Evolutionary conservation across 306 rosid genomes (phyloP), one percentile per base, ranked within the genome.

Genomic region (Spatholobus suberectus): DNA sequence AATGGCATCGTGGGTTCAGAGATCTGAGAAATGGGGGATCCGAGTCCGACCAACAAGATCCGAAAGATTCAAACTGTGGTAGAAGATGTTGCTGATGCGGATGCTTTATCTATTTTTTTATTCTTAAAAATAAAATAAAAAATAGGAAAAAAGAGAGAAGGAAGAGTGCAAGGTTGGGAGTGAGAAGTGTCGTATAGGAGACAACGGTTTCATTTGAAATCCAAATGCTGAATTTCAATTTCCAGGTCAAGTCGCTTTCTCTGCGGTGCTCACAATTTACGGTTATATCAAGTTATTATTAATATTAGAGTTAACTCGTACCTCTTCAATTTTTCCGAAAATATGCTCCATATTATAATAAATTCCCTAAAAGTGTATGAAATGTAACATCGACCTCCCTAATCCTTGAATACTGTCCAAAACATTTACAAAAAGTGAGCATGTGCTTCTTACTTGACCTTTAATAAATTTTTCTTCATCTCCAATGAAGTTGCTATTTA

Each of bases 21-120:
- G 93, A 90, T 93, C 93, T 89, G 92, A 15, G 79, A 68, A 89
- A 91, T 82, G 87, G 85, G 79, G 90, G 89, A 88, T 85, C 93
- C 89, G 85, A 82, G 77, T 75, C 90, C 87, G 74, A 81, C 81
- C 75, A 79, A 85, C 81, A 78, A 85, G 90, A 91, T 90, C 92
- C 88, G 84, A 67, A 76, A 84, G 89, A 87, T 85, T 85, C 89
- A 78, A 82, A 84, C 41, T 44, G 76, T 63, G 26, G 75, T 3
- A 49, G 80, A 34, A 65, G 67, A 10, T 52, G 44, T 43, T 29
- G 69, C 47, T 49, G 67, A 32, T 62, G 69, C 23, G 11, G 70
- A 69, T 59, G 73, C 66, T 86, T 70, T 75, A 32, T 73, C 51
- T 75, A 59, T 57, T 58, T 66, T 35, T 66, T 66, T 3, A 6